Evolutionary conservation across 441 rosid genomes (phyloP), one percentile per base, ranked within the genome.

Genomic region (Kokia cookei): DNA sequence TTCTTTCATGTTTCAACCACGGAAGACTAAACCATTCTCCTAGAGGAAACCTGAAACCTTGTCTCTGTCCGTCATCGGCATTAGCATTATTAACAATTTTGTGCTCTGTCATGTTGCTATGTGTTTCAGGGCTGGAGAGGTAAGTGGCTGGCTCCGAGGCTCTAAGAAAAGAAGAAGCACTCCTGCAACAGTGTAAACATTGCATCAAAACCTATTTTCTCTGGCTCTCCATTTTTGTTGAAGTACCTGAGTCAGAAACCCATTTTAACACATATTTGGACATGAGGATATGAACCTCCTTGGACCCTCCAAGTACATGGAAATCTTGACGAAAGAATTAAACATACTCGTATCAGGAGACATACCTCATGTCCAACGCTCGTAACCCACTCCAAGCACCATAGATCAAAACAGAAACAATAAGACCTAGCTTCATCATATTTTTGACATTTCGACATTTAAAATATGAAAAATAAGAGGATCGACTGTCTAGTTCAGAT

Each of bases 11-110:
- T 79, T 83, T 82, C 69, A 72, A 68, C 82, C 88, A 85, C 9
- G 89, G 87, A 71, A 78, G 81, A 66, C 76, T 76, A 59, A 88
- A 82, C 94, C 92, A 90, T 81, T 90, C 85, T 75, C 90, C 90
- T 67, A 91, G 87, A 37, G 97, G 93, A 75, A 88, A 80, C 77
- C 84, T 78, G 73, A 86, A 79, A 82, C 86, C 85, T 82, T 76
- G 81, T 75, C 78, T 84, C 57, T 69, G 79, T 53, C 45, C 76
- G 9, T 78, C 71, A 58, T 84, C 63, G 14, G 65, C 57, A 61
- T 76, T 74, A 73, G 22, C 40, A 64, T 79, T 78, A 47, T 80
- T 85, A 69, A 85, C 87, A 55, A 71, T 75, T 72, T 81, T 79
- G 70, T 45, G 80, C 72, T 78, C 79, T 51, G 90, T 79, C 71